Percentiles rank a stretch among this genome's conserved stretches.
Conservation (phyloP, 768 basidiomycete species). For the Leccinum uliginosum region DNA sequence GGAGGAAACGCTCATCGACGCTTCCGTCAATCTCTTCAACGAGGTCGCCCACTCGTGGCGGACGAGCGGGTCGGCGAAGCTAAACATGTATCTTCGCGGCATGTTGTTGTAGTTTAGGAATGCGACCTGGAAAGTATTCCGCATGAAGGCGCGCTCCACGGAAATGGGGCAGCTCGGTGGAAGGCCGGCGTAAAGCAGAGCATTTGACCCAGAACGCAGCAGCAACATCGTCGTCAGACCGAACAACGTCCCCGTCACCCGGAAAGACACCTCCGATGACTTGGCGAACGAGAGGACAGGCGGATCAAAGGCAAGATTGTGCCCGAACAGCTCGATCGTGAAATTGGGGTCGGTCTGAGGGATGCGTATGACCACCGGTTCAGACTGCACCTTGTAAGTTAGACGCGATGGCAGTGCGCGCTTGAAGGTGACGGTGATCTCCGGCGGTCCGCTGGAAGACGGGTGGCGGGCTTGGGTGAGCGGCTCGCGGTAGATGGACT, state of each 20-base stretch:
- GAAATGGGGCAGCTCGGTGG: conserved; percentile 73
- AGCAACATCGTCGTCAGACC: conserved; percentile 82
- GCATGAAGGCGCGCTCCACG: conserved; percentile 93
- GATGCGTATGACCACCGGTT: conserved; percentile 81
- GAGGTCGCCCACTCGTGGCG: conserved; percentile 71
- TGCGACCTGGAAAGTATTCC: conserved; percentile 90
- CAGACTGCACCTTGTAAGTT: conserved; percentile 85
- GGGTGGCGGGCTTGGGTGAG: conserved; percentile 65
- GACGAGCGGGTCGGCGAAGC: conserved; percentile 74
- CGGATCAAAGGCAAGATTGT: conserved; percentile 87
- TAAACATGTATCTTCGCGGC: conserved; percentile 93
- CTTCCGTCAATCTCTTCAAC: conserved; percentile 64
- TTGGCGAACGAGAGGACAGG: conserved; percentile 74
- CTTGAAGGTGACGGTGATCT: conserved; percentile 64
- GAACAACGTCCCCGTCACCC: conserved; percentile 80
- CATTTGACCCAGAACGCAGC: conserved; percentile 79
- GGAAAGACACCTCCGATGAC: conserved; percentile 81
- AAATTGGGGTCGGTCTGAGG: conserved; percentile 82
- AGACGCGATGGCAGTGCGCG: conserved; percentile 71
- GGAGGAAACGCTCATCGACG: conserved; percentile 27
- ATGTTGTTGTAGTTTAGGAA: conserved; percentile 64
- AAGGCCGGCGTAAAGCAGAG: conserved; percentile 75
- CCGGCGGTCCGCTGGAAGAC: conserved; percentile 37
- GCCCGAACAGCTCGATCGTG: conserved; percentile 78
- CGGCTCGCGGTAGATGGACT: conserved; percentile 67